These are phyloP conservation scores for Stephanodiscus triporus DNA, from an alignment of 108 stramenopile genomes.

Conservation along the genomic window DNA sequence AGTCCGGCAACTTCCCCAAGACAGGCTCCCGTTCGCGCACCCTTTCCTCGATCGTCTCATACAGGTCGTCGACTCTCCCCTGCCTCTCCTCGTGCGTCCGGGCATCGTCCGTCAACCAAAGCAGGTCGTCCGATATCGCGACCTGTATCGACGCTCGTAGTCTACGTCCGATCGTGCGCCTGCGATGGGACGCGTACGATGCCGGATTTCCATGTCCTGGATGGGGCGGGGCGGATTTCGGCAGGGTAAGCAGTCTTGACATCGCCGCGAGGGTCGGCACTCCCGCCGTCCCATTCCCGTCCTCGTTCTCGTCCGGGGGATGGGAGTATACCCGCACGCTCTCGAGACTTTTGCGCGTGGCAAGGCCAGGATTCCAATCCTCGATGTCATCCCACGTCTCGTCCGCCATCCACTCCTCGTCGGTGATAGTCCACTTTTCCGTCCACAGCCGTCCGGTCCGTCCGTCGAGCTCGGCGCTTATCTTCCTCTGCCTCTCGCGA, in stretches of 20 bases:
- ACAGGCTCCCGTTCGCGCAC: conserved; percentile 57
- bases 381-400: conserved; percentile 62
- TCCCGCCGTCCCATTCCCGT: conserved; percentile 27
- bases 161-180: conserved; percentile 27
- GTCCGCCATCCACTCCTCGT: conserved; percentile 67
- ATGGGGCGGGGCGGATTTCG: conserved; percentile 41
- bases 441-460: conserved; percentile 66
- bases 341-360: conserved; percentile 68
- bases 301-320: too few relatives aligned
- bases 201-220: conserved; percentile 60
- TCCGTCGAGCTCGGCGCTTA: conserved; percentile 55
- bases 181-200: conserved; percentile 54
- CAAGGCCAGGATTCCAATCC: conserved; percentile 70
- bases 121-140: conserved; percentile 53
- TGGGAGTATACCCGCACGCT: conserved; percentile 51
- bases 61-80: conserved; percentile 75
- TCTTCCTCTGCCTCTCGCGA: conserved; percentile 31
- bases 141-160: conserved; percentile 49
- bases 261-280: conserved; percentile 68
- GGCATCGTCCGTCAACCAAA: conserved; percentile 35
- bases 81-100: conserved; percentile 66
- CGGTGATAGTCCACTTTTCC: conserved; percentile 64
- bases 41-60: conserved; percentile 66
- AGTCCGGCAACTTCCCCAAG: conserved; percentile 62
- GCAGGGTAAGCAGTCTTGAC: conserved; percentile 50